Base-by-base conservation (phyloP, 257 asterid species). In the Nicotiana sylvestris region DNA sequence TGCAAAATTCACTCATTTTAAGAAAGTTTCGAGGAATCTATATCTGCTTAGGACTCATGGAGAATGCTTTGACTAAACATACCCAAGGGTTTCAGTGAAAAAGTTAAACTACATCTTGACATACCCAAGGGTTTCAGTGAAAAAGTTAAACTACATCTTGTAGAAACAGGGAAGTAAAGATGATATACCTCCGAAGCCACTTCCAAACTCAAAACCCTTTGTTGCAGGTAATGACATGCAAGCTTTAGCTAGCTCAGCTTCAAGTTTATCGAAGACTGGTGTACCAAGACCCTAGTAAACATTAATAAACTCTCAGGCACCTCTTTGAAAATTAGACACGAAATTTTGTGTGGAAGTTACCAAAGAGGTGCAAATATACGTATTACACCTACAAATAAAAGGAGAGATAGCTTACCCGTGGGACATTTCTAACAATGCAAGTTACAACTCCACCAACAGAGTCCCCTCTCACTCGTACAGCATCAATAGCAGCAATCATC, bases 381-480 rank as follows among this genome's bases (percentile, higher is more conserved):
- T 27, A 74, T 74, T 72, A 39, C 77, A 76, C n/a, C 27, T 39
- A 55, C 62, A 74, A 43, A 69, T 13, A 25, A 18, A 64, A 43
- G 51, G 82, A 25, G 2, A 77, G 66, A 37, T 25, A 49, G 60
- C 83, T 88, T 93, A 96, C 98, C 88, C 96, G 92, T 62, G 98
- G 96, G 66, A 85, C 94, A 87, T 96, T 96, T 58, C 99, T 95
- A 82, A 87, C 98, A 89, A 96, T 93, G 92, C 99, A 96, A 76
- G 98, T 96, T 86, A 96, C 98, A 79, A 94, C 98, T 78, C 98
- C 99, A 57, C 99, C 99, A 66, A 96, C 96, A 57, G 99, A 96
- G 86, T 96, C 98, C 76, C 99, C 98, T 90, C 81, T 95, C 81
- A 91, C 96, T 81, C 99, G 89, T 85, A 96, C 95, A 86, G 91